phyloP scores from a whole-genome alignment of 2,329 filamentous ascomycete genomes.

The Hymenoscyphus albidus region DNA sequence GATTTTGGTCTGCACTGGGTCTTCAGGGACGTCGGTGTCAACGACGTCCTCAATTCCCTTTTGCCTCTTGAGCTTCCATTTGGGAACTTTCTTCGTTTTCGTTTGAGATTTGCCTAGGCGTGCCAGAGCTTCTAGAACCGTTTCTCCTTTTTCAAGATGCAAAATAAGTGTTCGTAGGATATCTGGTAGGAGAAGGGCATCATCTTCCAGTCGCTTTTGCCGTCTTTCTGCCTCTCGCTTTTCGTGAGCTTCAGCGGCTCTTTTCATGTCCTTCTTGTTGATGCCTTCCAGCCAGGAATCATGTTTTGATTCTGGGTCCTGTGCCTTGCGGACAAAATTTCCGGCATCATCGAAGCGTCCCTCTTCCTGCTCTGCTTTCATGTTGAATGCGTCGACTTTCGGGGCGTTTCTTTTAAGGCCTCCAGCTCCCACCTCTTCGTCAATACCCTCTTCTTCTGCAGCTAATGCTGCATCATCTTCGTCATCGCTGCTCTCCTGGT shows the following conservation, averaged over 20 bases:
- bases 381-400: conserved; percentile 93
- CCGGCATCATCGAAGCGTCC: conserved; percentile 86
- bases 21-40: conserved; percentile 66
- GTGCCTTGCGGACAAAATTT: conserved; percentile 87
- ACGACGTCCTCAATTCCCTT: conserved; percentile 59
- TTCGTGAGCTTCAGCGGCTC: conserved; percentile 81
- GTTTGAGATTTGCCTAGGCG: conserved; percentile 67
- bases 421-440: conserved; percentile 86
- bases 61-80: conserved; percentile 69
- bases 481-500: conserved; percentile 51
- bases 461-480: conserved; percentile 73
- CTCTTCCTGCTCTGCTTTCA: conserved; percentile 85
- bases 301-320: conserved; percentile 83
- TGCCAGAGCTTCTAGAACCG: conserved; percentile 80
- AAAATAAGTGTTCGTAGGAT: conserved; percentile 70
- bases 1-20: conserved; percentile 65
- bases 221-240: conserved; percentile 75
- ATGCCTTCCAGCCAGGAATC: conserved; percentile 91
- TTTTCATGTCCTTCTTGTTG: conserved; percentile 89
- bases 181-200: conserved; percentile 69
- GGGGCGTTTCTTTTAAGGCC: conserved; percentile 91
- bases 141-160: conserved; percentile 75
- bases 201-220: conserved; percentile 67
- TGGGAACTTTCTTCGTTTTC: conserved; percentile 57
- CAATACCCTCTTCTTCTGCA: conserved; percentile 69